Base-by-base conservation (phyloP, 108 stramenopile species). In the Licmophora abbreviata region DNA sequence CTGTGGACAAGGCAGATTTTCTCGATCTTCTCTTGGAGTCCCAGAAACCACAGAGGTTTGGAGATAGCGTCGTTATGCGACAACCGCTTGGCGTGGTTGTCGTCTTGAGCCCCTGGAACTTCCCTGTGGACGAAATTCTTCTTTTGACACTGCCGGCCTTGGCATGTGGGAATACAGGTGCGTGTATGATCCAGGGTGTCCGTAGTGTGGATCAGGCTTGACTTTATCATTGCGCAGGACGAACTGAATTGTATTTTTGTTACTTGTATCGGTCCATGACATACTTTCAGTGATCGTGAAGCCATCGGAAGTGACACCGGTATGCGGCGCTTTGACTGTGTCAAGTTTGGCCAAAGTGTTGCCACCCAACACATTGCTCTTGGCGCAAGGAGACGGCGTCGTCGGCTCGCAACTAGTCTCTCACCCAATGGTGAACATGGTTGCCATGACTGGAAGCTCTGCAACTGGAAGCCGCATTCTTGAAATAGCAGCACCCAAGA, bases 281-380 rank as follows among this genome's bases (percentile, higher is more conserved):
- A n/a, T n/a, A n/a, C n/a, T n/a, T n/a, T n/a, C n/a, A 36, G 74
- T 96, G 48, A 84, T 98, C 44, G 75, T 95, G 43, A 98, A 98
- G 66, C 88, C 94, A 12, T 88, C 95, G 1, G 95, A 96, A 61
- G 80, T 77, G 14, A 86, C 95, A 17, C 95, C 95, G 4, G 74
- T 89, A 32, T 83, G 78, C 10, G 91, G 83, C 11, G 66, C 74
- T 0, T 23, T 65, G 21, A 31, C 79, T 32, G 73, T 63, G 15
- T 32, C 61, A 18, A 58, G 66, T 3, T 26, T 85, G 29, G 63
- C 77, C 23, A 54, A 64, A 20, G 64, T 54, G 11, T 69, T 95
- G 25, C 95, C 95, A 4, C 54, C 67, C 0, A 71, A 74, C 33
- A 85, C 91, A 1, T 30, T 94, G 0, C 87, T 91, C 51, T 53